phyloP scores from a whole-genome alignment of 306 rosid species.

The Carpinus fangiana region DNA sequence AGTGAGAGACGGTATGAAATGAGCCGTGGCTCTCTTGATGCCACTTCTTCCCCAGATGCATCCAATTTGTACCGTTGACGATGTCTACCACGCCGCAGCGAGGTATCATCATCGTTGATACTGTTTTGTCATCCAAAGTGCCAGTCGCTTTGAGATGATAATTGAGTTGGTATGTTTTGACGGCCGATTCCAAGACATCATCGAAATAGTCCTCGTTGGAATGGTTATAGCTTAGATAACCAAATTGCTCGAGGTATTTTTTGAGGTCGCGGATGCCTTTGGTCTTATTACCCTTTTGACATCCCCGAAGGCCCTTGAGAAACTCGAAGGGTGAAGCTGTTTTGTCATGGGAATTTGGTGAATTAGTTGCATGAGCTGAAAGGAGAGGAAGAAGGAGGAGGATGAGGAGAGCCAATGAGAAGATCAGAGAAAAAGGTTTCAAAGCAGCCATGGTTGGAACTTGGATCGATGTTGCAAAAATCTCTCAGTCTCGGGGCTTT shows the following conservation, averaged over 20 bases:
- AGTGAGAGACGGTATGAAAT: not conserved
- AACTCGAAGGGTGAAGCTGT: not conserved
- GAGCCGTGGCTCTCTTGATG: not conserved
- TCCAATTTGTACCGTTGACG: not conserved
- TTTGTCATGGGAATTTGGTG: not conserved
- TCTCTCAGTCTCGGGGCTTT: not conserved
- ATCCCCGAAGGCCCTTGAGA: not conserved
- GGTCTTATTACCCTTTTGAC: not conserved
- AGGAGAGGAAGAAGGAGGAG: not conserved
- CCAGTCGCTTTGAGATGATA: not conserved
- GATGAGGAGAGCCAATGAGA: not conserved
- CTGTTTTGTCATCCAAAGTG: not conserved
- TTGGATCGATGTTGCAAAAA: not conserved
- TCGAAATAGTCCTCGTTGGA: not conserved
- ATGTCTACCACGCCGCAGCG: not conserved
- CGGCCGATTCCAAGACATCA: not conserved
- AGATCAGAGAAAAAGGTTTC: not conserved
- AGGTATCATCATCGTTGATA: not conserved
- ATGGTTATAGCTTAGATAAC: not conserved
- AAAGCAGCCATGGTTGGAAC: not conserved
- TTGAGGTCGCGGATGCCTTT: not conserved
- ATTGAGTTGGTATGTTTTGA: not conserved
- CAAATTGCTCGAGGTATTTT: not conserved
- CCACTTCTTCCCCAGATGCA: not conserved
- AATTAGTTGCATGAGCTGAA: not conserved